Percentiles rank a stretch among this genome's conserved stretches.
Conservation (phyloP, 2,329 filamentous ascomycete species). For the Epichloe coenophiala region DNA sequence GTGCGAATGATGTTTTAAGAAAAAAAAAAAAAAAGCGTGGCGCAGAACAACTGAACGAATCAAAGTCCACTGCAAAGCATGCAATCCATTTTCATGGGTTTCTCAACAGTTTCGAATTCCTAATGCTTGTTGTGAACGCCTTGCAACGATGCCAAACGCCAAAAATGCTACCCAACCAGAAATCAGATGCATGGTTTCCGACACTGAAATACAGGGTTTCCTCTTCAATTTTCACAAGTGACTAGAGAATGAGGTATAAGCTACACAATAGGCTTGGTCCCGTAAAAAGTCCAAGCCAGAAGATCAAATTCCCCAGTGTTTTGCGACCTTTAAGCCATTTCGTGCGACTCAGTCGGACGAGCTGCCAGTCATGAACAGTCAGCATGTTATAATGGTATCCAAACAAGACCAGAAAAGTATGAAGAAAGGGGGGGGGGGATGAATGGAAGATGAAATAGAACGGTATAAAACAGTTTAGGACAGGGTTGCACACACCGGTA, state of each 20-base stretch:
- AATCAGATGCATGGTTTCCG: too few relatives aligned
- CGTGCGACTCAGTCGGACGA: slow-evolving; percentile 54
- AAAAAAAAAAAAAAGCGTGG: slow-evolving; percentile 4
- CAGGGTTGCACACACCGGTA: slow-evolving; percentile 39
- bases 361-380: slow-evolving; percentile 14
- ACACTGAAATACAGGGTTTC: background rate
- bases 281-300: slow-evolving; percentile 69
- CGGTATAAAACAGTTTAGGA: background rate
- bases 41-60: background rate
- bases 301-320: slow-evolving; percentile 58
- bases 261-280: slow-evolving; percentile 56
- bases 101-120: background rate
- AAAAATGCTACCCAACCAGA: background rate
- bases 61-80: background rate
- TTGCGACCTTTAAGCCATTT: slow-evolving; percentile 48
- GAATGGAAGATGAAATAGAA: background rate
- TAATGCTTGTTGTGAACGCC: too few relatives aligned
- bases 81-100: background rate
- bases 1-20: background rate
- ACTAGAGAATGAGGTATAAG: slow-evolving; percentile 42
- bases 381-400: background rate
- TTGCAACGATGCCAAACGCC: background rate
- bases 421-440: too few relatives aligned
- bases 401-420: background rate
- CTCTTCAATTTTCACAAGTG: background rate